Evolutionary conservation across 2,329 filamentous ascomycete species (phyloP), one percentile per base, ranked within the genome.

Genomic region (Exophiala viscosa): DNA sequence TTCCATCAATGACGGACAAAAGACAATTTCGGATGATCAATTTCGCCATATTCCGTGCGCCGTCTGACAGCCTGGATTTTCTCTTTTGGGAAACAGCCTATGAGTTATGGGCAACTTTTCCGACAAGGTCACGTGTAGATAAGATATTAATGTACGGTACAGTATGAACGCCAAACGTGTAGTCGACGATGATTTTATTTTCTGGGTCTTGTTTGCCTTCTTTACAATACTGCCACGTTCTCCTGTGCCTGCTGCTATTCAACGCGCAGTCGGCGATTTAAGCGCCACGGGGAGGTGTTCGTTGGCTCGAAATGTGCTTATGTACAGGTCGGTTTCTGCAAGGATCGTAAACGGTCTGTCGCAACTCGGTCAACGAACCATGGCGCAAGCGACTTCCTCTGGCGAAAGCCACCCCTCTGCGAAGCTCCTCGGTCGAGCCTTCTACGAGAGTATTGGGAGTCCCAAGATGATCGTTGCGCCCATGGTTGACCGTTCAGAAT

Each of bases 401-500:
- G 52, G 54, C 55, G 38, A 28, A 34, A 41, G 45, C 42, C 28
- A 42, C 15, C 35, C 28, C 32, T 41, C 42, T 28, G 17, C 42
- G 13, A 95, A 92, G 69, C 75, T 95, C 17, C 83, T 87, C 63
- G 93, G 93, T 1, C 79, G 93, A 52, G 88, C 87, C 10, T 97
- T 99, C 69, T 99, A 97, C 67, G 85, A 96, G 74, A 95, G 88
- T 67, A 87, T 99, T 57, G 93, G 93, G 17, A 91, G 87, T 55
- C 93, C 93, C 1, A 96, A 89, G 72, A 85, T 87, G 60, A 83
- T 99, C 28, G 80, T 99, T 50, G 93, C 93, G 32, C 93, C 93
- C 33, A 99, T 99, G 93, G 93, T 99, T 17, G 92, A 99, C 67
- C 89, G 96, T 70, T 96, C 90, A 31, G 93, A 99, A 76, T 96